Conservation (phyloP, 1,139 yeast species). For the Debaryomyces subglobosus region DNA sequence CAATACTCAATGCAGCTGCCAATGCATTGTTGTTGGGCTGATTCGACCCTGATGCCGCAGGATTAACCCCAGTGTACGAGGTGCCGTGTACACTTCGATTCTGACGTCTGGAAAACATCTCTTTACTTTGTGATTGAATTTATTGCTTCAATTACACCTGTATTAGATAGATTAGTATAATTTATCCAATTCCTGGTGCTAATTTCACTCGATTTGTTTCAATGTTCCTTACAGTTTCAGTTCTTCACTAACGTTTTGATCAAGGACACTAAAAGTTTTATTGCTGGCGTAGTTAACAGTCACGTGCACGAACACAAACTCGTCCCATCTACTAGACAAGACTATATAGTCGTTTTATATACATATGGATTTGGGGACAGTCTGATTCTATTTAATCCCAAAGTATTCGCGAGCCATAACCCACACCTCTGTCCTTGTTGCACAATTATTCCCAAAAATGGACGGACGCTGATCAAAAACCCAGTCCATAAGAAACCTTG, state of each 20-base stretch:
- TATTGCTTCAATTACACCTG: neutral
- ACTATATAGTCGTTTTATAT: slow-evolving; percentile 7
- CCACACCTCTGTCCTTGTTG: slow-evolving; percentile 39
- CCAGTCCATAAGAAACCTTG: slow-evolving; percentile 50
- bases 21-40: slow-evolving; percentile 46
- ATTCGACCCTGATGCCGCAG: slow-evolving; percentile 31
- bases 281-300: slow-evolving; percentile 6
- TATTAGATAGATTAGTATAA: neutral
- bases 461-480: slow-evolving; percentile 33
- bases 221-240: slow-evolving; percentile 4
- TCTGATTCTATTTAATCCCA: slow-evolving; percentile 26
- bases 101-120: slow-evolving; percentile 41
- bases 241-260: slow-evolving; percentile 1
- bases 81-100: slow-evolving; percentile 35
- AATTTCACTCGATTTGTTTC: slow-evolving; percentile 1
- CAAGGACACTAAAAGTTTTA: slow-evolving; percentile 4
- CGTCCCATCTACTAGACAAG: neutral
- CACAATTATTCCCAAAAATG: slow-evolving; percentile 30
- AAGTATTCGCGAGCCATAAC: slow-evolving; percentile 24
- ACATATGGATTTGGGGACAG: slow-evolving; percentile 3
- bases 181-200: neutral
- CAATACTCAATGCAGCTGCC: slow-evolving; percentile 53
- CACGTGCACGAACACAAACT: slow-evolving; percentile 6
- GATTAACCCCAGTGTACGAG: slow-evolving; percentile 52
- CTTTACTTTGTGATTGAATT: neutral